phyloP scores from a whole-genome alignment of 176 grass and related monocot genomes.

The Oryza meridionalis region DNA sequence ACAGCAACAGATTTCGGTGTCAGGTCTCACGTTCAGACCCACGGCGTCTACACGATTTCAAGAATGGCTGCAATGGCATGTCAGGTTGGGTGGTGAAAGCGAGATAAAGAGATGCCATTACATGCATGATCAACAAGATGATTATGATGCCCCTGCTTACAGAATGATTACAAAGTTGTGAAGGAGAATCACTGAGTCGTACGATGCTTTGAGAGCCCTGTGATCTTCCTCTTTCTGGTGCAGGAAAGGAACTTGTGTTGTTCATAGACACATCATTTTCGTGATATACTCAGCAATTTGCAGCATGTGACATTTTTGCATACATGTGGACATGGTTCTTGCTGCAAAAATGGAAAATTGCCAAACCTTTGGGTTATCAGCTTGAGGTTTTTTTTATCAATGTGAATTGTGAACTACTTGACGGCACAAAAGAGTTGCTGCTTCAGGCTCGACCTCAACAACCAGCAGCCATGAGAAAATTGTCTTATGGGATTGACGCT shows the following conservation, averaged over 20 bases:
- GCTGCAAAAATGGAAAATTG: background rate
- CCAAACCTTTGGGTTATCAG: background rate
- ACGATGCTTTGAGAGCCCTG: background rate
- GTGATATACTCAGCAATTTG: constrained; percentile 35
- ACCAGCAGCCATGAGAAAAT: too few species aligned
- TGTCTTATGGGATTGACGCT: too few species aligned
- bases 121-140: background rate
- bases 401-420: too few species aligned
- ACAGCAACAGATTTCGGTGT: background rate
- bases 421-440: too few species aligned
- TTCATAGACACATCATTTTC: background rate
- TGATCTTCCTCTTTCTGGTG: background rate
- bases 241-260: background rate
- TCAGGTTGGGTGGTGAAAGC: constrained; percentile 11
- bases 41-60: background rate
- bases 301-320: constrained; percentile 9
- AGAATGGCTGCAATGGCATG: background rate
- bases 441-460: too few species aligned
- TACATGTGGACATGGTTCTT: background rate
- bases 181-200: background rate
- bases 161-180: constrained; percentile 21
- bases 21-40: constrained; percentile 26
- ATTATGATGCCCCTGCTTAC: constrained; percentile 1
- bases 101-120: constrained; percentile 30
- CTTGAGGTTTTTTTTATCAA: background rate